phyloP scores from a whole-genome alignment of 2,329 filamentous ascomycete genomes.

The Pleochaeta shiraiana region DNA sequence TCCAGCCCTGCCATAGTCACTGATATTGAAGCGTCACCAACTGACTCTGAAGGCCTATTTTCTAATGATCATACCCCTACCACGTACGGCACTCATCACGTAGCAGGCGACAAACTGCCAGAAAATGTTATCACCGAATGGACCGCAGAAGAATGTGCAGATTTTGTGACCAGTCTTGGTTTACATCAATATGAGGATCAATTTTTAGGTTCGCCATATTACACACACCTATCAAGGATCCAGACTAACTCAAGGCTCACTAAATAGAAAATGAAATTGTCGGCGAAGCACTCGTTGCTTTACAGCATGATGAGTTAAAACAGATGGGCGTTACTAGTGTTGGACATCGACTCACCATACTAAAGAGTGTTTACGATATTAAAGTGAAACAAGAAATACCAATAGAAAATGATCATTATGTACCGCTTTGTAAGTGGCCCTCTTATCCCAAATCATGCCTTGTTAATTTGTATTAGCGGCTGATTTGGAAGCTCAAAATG shows the following conservation, averaged over 20 bases:
- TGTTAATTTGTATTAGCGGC: conserved; percentile 37
- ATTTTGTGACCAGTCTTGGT: conserved; percentile 64
- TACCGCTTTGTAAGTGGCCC: conserved; percentile 56
- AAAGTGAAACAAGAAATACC: conserved; percentile 88
- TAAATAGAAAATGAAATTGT: conserved; percentile 77
- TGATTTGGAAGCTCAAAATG: conserved; percentile 68
- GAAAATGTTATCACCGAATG: conserved; percentile 60
- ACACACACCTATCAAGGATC: conserved; percentile 2
- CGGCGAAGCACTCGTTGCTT: conserved; percentile 69
- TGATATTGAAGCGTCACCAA: conserved; percentile 47
- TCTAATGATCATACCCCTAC: conserved; percentile 58
- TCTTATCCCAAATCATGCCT: background rate
- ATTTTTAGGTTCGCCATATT: conserved; percentile 48
- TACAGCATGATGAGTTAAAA: conserved; percentile 85
- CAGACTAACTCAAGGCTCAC: conserved; percentile 14
- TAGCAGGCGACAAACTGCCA: conserved; percentile 41
- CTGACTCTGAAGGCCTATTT: conserved; percentile 47
- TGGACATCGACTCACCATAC: conserved; percentile 79
- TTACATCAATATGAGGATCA: conserved; percentile 62
- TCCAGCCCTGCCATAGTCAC: conserved; percentile 41
- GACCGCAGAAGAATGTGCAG: conserved; percentile 72
- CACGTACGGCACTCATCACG: conserved; percentile 46
- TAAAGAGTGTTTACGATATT: conserved; percentile 91
- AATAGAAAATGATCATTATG: conserved; percentile 80
- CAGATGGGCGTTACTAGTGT: conserved; percentile 88